Evolutionary conservation across 2,329 filamentous ascomycete genomes (phyloP), one percentile per base, ranked within the genome.

Genomic region (Fusarium oligoseptatum): DNA sequence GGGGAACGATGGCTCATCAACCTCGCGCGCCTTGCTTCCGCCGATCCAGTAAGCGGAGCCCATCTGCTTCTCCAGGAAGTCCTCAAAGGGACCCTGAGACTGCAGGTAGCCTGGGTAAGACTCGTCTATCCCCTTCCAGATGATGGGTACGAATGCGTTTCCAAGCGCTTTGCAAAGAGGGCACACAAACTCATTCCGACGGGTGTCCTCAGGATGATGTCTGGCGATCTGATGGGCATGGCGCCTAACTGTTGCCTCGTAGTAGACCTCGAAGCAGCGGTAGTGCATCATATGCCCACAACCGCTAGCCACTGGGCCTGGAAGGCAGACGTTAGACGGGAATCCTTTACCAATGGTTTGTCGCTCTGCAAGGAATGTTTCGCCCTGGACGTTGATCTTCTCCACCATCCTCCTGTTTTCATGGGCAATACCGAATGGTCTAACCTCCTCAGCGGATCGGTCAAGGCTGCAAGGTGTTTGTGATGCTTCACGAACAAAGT

Each of bases 221-320:
- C 97, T 90, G 9, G 97, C 95, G 82, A 99, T 98, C 81, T 99
- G 97, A 78, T 97, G 94, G 22, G 90, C 90, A 80, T 99, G 97
- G 43, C 97, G 91, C 70, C 95, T 90, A 63, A 92, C 88, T 0
- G 95, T 97, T 5, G 96, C 95, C 55, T 94, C 91, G 74, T 94
- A 93, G 80, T 98, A 99, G 45, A 93, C 90, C 79, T 98, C 95
- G 80, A 99, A 99, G 84, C 97, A 99, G 76, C 90, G 92, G 81
- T 94, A 98, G 82, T 99, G 97, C 97, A 99, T 99, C 79, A 99
- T 97, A 82, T 99, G 97, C 3, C 97, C 97, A 82, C 97, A 99
- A 11, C 96, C 95, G 39, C 94, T 94, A 12, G 95, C 94, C 2
- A 98, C 93, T 0, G 96, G 94, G 0, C 95, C 97, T 20, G 90